Evolutionary conservation across 352 stramenopile species (phyloP).

Genomic region (Pythium phragmiticola): DNA sequence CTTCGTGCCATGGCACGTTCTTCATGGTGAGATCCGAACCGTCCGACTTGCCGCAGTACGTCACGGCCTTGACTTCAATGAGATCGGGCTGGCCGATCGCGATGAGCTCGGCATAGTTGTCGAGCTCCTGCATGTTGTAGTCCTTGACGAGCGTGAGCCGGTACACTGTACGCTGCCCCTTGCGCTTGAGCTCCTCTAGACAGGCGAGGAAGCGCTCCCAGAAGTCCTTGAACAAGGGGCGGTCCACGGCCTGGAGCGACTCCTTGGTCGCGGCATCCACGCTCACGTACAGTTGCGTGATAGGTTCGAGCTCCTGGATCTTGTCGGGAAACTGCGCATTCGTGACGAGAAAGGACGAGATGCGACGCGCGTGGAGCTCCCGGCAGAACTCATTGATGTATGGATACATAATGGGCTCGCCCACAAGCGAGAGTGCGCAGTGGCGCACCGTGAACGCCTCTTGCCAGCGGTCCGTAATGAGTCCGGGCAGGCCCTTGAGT

Average conservation of each 20-base stretch:
- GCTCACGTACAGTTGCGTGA: conserved; percentile 99
- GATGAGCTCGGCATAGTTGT: conserved; percentile 95
- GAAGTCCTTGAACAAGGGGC: conserved; percentile 96
- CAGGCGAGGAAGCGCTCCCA: conserved; percentile 95
- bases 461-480: conserved; percentile 93
- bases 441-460: conserved; percentile 96
- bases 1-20: conserved; percentile 97
- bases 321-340: conserved; percentile 98
- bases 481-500: conserved; percentile 93
- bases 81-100: conserved; percentile 89
- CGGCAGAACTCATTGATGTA: conserved; percentile 97
- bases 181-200: conserved; percentile 90
- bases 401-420: conserved; percentile 99
- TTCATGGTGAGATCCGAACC: conserved; percentile 97
- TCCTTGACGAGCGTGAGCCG: conserved; percentile 98
- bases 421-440: conserved; percentile 97
- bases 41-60: conserved; percentile 98
- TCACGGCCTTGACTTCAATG: conserved; percentile 98
- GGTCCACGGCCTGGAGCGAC: conserved; percentile 94
- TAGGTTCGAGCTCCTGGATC: conserved; percentile 93
- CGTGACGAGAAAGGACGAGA: conserved; percentile 98
- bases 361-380: conserved; percentile 93
- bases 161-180: conserved; percentile 96
- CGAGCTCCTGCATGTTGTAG: conserved; percentile 97
- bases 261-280: conserved; percentile 97